Percentiles rank a stretch among this genome's conserved stretches.
phyloP scores from a whole-genome alignment of 352 stramenopile species.

The Phytophthora agathidicida region DNA sequence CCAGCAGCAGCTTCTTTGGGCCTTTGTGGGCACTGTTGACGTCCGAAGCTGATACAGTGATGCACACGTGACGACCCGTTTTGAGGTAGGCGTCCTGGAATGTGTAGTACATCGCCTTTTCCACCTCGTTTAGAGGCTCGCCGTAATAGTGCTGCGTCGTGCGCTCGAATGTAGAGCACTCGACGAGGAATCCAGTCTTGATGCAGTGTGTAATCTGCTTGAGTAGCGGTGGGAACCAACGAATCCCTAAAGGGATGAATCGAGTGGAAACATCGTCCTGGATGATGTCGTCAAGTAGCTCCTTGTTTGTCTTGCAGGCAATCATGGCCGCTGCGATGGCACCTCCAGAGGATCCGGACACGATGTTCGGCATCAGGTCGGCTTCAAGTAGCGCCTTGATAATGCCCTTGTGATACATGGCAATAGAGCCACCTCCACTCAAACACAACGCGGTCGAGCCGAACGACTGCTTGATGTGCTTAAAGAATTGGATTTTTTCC shows the following conservation, averaged over 20 bases:
- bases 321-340: constrained; percentile 89
- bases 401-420: constrained; percentile 97
- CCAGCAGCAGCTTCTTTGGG: constrained; percentile 88
- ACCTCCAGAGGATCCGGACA: constrained; percentile 93
- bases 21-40: constrained; percentile 84
- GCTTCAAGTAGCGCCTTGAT: constrained; percentile 90
- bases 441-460: constrained; percentile 93
- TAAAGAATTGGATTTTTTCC: constrained; percentile 60
- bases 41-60: constrained; percentile 92
- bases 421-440: constrained; percentile 90
- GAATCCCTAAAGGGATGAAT: constrained; percentile 62
- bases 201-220: constrained; percentile 91
- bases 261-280: constrained; percentile 63
- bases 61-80: constrained; percentile 94
- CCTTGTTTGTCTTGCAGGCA: constrained; percentile 88
- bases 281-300: constrained; percentile 75
- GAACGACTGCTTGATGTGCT: constrained; percentile 79
- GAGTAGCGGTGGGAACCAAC: constrained; percentile 83
- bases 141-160: constrained; percentile 95
- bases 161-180: constrained; percentile 77
- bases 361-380: constrained; percentile 91
- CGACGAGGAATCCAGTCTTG: constrained; percentile 90
- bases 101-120: constrained; percentile 81
- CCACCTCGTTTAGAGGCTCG: constrained; percentile 50
- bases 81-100: constrained; percentile 95